A percentile compares a stretch with the other conserved stretches of the same genome.
These are phyloP conservation scores for Penicillium sp. DNA, from an alignment of 2,329 filamentous ascomycete genomes.

Conservation along the genomic window DNA sequence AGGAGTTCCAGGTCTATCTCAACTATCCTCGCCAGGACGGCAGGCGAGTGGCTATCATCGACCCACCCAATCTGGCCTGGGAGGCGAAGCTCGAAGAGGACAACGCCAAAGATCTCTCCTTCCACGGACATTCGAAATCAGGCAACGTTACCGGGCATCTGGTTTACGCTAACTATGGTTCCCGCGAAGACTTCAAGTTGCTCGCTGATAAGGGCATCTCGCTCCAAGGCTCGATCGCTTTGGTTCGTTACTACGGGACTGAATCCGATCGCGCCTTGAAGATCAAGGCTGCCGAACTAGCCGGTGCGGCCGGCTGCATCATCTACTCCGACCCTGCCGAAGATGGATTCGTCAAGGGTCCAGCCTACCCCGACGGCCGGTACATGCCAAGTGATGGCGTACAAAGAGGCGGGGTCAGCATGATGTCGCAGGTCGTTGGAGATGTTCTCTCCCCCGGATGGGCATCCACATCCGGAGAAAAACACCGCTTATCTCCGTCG, in stretches of 20 bases:
- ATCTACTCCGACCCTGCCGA: conserved; percentile 90
- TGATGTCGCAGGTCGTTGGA: conserved; percentile 81
- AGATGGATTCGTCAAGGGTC: conserved; percentile 75
- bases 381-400: conserved; percentile 82
- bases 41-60: conserved; percentile 77
- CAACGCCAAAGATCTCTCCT: conserved; percentile 72
- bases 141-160: conserved; percentile 84
- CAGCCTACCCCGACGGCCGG: conserved; percentile 72
- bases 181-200: conserved; percentile 75
- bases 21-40: conserved; percentile 84
- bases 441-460: conserved; percentile 92
- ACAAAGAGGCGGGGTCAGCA: conserved; percentile 76
- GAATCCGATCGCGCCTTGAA: conserved; percentile 76
- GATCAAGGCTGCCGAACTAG: conserved; percentile 84
- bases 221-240: conserved; percentile 75
- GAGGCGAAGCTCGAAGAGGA: conserved; percentile 82
- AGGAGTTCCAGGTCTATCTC: conserved; percentile 84
- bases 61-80: conserved; percentile 70
- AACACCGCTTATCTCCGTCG: conserved; percentile 66
- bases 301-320: conserved; percentile 82
- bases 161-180: conserved; percentile 91
- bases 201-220: conserved; percentile 72
- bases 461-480: conserved; percentile 55
- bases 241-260: conserved; percentile 78
- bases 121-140: conserved; percentile 85